Conservation (phyloP, 2,329 filamentous ascomycete genomes). For the Alternaria sp. region DNA sequence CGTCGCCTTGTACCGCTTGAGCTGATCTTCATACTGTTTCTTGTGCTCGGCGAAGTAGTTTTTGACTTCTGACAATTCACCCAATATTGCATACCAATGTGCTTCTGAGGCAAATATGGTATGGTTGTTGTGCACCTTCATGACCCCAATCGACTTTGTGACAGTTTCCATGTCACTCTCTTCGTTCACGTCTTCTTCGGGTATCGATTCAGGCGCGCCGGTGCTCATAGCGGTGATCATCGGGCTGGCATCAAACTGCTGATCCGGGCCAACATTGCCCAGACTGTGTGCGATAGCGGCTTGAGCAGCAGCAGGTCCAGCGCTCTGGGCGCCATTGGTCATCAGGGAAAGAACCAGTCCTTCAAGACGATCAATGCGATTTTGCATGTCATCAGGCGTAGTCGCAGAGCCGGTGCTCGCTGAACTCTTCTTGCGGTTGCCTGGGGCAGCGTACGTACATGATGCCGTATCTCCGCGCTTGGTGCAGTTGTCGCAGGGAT, state of each 20-base stretch:
- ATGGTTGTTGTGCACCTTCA: slow-evolving; percentile 61
- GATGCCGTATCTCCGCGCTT: slow-evolving; percentile 83
- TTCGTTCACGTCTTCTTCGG: slow-evolving; percentile 61
- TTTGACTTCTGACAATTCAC: slow-evolving; percentile 86
- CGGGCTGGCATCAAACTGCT: slow-evolving; percentile 61
- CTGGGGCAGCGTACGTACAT: slow-evolving; percentile 80
- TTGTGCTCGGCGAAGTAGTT: slow-evolving; percentile 88
- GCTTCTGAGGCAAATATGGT: slow-evolving; percentile 60
- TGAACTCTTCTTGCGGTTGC: slow-evolving; percentile 74
- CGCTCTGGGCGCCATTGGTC: slow-evolving; percentile 79
- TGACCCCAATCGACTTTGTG: slow-evolving; percentile 60
- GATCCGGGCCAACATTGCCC: slow-evolving; percentile 50
- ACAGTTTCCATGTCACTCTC: slow-evolving; percentile 70
- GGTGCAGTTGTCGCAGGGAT: slow-evolving; percentile 93
- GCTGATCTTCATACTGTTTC: slow-evolving; percentile 84
- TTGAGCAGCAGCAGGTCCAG: slow-evolving; percentile 66
- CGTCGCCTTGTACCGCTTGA: slow-evolving; percentile 75
- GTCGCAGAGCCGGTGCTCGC: slow-evolving; percentile 64
- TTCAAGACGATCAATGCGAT: slow-evolving; percentile 94
- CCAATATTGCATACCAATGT: slow-evolving; percentile 62
- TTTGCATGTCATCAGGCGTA: slow-evolving; percentile 95
- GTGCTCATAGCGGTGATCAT: slow-evolving; percentile 65
- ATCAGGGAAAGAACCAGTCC: slow-evolving; percentile 90
- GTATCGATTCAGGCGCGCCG: slow-evolving; percentile 63
- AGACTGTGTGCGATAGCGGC: slow-evolving; percentile 62